These are phyloP conservation scores for Boletus subcaerulescens DNA, from an alignment of 768 basidiomycete genomes.

Conservation along the genomic window DNA sequence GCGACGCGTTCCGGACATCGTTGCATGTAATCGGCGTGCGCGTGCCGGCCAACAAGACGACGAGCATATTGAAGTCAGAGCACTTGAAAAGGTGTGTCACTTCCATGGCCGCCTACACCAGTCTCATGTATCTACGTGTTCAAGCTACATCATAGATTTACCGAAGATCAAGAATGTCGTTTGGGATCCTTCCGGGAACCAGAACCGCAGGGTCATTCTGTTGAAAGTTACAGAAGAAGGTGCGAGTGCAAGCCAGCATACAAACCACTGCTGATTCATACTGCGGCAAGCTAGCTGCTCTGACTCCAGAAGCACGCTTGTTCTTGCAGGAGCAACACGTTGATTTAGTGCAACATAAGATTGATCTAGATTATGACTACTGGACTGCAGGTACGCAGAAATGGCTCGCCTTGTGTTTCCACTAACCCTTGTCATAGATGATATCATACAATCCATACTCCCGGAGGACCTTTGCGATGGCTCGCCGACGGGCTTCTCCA, in stretches of 20 bases:
- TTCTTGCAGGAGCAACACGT: constrained; percentile 56
- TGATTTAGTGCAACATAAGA: constrained; percentile 52
- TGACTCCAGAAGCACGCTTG: constrained; percentile 52
- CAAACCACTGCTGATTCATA: constrained; percentile 1
- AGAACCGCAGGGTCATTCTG: constrained; percentile 61
- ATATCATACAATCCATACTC: constrained; percentile 78
- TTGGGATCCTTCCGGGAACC: constrained; percentile 44
- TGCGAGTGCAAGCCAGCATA: constrained; percentile 31
- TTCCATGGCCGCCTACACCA: not conserved
- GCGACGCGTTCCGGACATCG: constrained; percentile 58
- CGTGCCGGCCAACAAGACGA: constrained; percentile 55
- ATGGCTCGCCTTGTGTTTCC: not conserved
- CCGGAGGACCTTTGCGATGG: constrained; percentile 76
- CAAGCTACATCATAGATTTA: constrained; percentile 61
- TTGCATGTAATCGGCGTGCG: constrained; percentile 68
- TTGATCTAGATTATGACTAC: constrained; percentile 78
- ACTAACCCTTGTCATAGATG: constrained; percentile 47
- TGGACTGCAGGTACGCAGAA: constrained; percentile 75
- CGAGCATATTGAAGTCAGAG: constrained; percentile 52
- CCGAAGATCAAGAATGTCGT: constrained; percentile 66
- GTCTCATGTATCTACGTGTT: constrained; percentile 12
- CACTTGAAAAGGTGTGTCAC: constrained; percentile 55
- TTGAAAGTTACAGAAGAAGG: constrained; percentile 60
- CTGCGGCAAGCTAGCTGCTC: constrained; percentile 58
- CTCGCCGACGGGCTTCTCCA: constrained; percentile 83